Evolutionary conservation across 148 eudicot genomes (phyloP).

Genomic region (Rhododendron kiyosumense): DNA sequence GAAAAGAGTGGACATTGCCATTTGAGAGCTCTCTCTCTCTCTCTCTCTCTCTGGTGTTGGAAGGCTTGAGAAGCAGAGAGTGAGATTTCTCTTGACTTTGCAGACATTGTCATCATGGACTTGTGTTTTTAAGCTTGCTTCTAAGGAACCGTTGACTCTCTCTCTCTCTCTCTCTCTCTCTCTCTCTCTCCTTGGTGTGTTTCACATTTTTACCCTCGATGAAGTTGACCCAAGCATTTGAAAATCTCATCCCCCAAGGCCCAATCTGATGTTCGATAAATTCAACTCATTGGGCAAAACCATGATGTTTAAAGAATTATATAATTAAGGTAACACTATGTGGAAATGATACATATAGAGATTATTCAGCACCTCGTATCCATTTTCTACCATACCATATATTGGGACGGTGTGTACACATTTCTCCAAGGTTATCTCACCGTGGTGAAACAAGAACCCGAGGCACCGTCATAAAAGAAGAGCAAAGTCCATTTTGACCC

Average conservation of each 20-base stretch:
- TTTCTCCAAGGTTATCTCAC: too few relatives aligned
- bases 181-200: neutral
- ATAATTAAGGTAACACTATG: too few relatives aligned
- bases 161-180: neutral
- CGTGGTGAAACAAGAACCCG: neutral
- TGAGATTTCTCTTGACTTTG: neutral
- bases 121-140: neutral
- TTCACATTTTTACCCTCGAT: neutral
- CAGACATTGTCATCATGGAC: too few relatives aligned
- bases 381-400: too few relatives aligned
- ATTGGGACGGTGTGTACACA: too few relatives aligned
- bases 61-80: slow-evolving; percentile 6
- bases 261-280: neutral
- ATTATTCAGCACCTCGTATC: neutral
- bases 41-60: slow-evolving; percentile 5
- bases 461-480: too few relatives aligned
- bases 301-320: neutral
- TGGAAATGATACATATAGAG: neutral
- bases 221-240: too few relatives aligned
- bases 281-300: neutral
- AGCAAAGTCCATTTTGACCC: too few relatives aligned
- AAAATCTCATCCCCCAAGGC: neutral
- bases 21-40: slow-evolving; percentile 11
- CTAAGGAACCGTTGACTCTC: neutral
- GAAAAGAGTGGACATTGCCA: slow-evolving; percentile 24